phyloP scores from a whole-genome alignment of 441 rosid genomes.

The Gossypium davidsonii region DNA sequence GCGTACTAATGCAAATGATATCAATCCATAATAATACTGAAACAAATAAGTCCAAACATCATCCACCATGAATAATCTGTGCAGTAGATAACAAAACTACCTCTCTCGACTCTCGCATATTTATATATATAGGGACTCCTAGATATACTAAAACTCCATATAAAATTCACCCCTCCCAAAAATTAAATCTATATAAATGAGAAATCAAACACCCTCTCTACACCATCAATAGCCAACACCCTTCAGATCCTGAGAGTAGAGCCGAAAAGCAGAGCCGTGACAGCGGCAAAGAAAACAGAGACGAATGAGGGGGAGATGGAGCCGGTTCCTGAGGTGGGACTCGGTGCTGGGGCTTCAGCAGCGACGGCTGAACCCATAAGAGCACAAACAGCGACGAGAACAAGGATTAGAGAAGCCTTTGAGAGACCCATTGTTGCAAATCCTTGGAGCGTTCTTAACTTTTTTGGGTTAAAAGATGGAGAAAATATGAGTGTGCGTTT shows the following conservation, averaged over 20 bases:
- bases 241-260: constrained; percentile 36
- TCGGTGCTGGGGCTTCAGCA: constrained; percentile 39
- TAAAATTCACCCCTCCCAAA: background rate
- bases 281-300: constrained; percentile 22
- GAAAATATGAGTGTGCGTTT: background rate
- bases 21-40: constrained; percentile 8
- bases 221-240: background rate
- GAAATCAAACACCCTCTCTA: background rate
- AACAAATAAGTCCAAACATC: constrained; percentile 5
- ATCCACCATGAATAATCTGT: constrained; percentile 4
- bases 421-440: constrained; percentile 19
- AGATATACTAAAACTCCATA: constrained; percentile 5
- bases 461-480: background rate
- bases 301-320: constrained; percentile 27
- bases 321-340: constrained; percentile 31
- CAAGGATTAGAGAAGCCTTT: constrained; percentile 16
- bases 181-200: background rate
- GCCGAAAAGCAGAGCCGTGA: constrained; percentile 29
- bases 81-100: background rate
- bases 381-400: constrained; percentile 22
- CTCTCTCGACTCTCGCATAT: background rate
- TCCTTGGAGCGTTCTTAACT: background rate
- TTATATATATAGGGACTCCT: background rate
- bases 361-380: constrained; percentile 28
- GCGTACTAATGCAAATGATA: constrained; percentile 8